Percentiles rank a stretch among this genome's conserved stretches.
Evolutionary conservation across 352 stramenopile species (phyloP).

Genomic region (Globisporangium barbulae): DNA sequence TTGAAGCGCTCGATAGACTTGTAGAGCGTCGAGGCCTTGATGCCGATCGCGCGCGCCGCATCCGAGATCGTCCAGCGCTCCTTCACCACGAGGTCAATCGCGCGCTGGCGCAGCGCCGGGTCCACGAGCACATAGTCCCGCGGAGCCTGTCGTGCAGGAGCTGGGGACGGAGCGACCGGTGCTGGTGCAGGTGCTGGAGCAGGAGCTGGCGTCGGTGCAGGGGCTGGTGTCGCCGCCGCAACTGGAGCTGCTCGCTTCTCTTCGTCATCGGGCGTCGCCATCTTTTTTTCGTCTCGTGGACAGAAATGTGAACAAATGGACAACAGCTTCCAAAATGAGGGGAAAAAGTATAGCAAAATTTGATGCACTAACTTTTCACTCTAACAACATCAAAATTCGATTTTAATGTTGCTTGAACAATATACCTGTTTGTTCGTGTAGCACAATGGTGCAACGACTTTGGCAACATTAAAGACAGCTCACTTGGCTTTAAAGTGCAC

Average conservation of each 20-base stretch:
- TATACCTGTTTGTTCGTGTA: too few relatives aligned
- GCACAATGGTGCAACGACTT: too few relatives aligned
- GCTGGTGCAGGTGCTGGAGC: not conserved
- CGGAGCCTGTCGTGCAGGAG: not conserved
- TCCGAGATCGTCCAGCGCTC: conserved; percentile 1
- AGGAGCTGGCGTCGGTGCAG: not conserved
- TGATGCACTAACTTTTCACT: too few relatives aligned
- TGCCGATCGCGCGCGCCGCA: not conserved
- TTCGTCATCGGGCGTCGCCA: not conserved
- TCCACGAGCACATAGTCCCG: not conserved
- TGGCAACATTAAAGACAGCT: too few relatives aligned
- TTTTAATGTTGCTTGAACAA: too few relatives aligned
- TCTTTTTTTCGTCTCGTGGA: not conserved
- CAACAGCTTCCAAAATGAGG: too few relatives aligned
- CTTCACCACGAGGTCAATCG: conserved; percentile 6
- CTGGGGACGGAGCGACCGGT: not conserved
- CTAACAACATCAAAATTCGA: too few relatives aligned
- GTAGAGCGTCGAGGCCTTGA: not conserved
- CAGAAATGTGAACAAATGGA: too few relatives aligned
- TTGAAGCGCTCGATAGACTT: conserved; percentile 3
- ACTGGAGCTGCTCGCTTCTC: not conserved
- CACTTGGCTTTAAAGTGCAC: too few relatives aligned
- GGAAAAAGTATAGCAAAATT: too few relatives aligned
- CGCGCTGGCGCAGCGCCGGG: not conserved
- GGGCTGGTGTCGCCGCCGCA: not conserved